Conservation (phyloP, 768 basidiomycete species). For the Lactifluus piperatus region DNA sequence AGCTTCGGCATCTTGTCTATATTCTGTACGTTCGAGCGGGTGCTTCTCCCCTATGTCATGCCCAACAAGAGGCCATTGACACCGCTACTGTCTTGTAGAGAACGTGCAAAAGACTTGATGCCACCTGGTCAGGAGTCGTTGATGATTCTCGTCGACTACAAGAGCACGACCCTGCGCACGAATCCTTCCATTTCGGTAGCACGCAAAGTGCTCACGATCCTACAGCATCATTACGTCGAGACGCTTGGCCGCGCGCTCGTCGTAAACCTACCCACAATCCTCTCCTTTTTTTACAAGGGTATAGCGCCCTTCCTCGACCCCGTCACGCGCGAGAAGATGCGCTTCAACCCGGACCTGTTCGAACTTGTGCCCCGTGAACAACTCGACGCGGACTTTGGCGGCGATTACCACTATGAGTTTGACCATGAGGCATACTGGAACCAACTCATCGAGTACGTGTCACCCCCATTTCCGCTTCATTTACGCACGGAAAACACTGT, state of each 20-base stretch:
- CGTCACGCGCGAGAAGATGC: slow-evolving; percentile 86
- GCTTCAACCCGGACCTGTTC: slow-evolving; percentile 76
- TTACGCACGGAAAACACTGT: not conserved
- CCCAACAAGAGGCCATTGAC: not conserved
- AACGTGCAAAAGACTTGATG: slow-evolving; percentile 85
- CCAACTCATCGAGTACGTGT: slow-evolving; percentile 56
- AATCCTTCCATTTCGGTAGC: slow-evolving; percentile 80
- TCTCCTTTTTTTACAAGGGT: slow-evolving; percentile 73
- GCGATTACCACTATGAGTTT: slow-evolving; percentile 64
- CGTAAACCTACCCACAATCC: slow-evolving; percentile 67
- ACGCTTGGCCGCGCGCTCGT: slow-evolving; percentile 80
- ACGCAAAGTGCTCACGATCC: slow-evolving; percentile 65
- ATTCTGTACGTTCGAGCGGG: slow-evolving; percentile 49
- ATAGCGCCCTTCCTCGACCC: slow-evolving; percentile 85
- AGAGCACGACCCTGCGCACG: slow-evolving; percentile 68
- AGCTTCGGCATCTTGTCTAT: slow-evolving; percentile 81
- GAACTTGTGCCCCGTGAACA: slow-evolving; percentile 70
- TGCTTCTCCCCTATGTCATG: not conserved
- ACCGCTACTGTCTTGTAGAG: slow-evolving; percentile 35
- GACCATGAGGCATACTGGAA: slow-evolving; percentile 72
- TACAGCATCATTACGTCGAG: slow-evolving; percentile 86
- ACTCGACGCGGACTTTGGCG: slow-evolving; percentile 78
- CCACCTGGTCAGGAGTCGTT: slow-evolving; percentile 77
- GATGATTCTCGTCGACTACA: slow-evolving; percentile 82
- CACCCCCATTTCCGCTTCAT: not conserved